Evolutionary conservation across 73 alveolate species (phyloP).

Genomic region (Uronychia binucleata): DNA sequence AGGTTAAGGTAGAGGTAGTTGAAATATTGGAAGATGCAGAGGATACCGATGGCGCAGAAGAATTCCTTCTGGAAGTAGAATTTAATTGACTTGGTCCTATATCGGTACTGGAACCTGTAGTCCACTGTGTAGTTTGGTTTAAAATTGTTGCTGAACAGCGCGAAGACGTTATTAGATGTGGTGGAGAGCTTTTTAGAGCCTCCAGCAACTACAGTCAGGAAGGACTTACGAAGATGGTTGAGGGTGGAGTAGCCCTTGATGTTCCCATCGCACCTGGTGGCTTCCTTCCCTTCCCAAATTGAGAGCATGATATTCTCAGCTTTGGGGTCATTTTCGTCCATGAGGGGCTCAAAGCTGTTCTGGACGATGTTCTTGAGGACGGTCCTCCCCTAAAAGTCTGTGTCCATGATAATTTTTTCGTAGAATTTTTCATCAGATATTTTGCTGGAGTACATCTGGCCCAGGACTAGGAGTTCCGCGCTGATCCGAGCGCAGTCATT

Average conservation of each 20-base stretch:
- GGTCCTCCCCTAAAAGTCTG: slow-evolving; percentile 51
- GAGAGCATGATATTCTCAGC: slow-evolving; percentile 61
- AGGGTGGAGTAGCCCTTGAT: slow-evolving; percentile 52
- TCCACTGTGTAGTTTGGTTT: slow-evolving; percentile 36
- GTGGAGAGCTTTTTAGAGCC: slow-evolving; percentile 47
- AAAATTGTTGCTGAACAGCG: background rate
- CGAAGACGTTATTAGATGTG: background rate
- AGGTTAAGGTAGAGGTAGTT: slow-evolving; percentile 38
- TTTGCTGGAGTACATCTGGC: slow-evolving; percentile 60
- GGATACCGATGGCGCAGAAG: slow-evolving; percentile 50
- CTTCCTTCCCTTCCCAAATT: slow-evolving; percentile 63
- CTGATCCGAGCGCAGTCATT: slow-evolving; percentile 38
- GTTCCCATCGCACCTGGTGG: slow-evolving; percentile 66
- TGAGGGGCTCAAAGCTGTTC: slow-evolving; percentile 56
- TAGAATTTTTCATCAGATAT: slow-evolving; percentile 57
- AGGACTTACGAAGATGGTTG: background rate
- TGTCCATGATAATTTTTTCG: slow-evolving; percentile 47
- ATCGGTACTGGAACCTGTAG: slow-evolving; percentile 53
- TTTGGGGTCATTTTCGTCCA: slow-evolving; percentile 65
- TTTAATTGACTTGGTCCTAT: slow-evolving; percentile 49
- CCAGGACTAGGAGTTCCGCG: slow-evolving; percentile 32
- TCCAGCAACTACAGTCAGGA: slow-evolving; percentile 27
- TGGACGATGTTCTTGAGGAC: slow-evolving; percentile 52
- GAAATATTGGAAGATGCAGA: slow-evolving; percentile 58
- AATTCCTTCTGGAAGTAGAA: slow-evolving; percentile 58